phyloP scores from a whole-genome alignment of 331 rosid genomes.

The Stylosanthes scabra region DNA sequence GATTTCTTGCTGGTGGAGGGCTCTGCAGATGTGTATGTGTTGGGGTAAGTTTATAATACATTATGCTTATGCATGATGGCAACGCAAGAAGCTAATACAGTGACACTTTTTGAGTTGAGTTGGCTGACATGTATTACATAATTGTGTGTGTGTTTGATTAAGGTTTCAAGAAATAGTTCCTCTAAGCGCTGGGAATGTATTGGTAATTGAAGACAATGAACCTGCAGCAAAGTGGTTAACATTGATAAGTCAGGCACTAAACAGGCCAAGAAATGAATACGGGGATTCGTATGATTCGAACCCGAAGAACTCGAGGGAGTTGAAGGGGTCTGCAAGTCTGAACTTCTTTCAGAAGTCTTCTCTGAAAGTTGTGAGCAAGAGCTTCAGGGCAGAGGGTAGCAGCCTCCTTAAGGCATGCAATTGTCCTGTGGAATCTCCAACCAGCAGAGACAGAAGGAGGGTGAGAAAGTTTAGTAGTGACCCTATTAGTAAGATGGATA shows the following conservation, averaged over 20 bases:
- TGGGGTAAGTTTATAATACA: slow-evolving; percentile 63
- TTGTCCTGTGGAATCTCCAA: slow-evolving; percentile 65
- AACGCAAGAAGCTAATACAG: not conserved
- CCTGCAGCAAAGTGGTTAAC: slow-evolving; percentile 92
- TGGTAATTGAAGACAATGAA: slow-evolving; percentile 92
- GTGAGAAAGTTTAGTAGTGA: slow-evolving; percentile 58
- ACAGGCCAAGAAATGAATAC: slow-evolving; percentile 54
- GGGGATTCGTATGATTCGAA: slow-evolving; percentile 40
- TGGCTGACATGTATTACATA: slow-evolving; percentile 1
- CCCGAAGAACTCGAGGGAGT: slow-evolving; percentile 47
- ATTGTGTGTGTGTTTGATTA: slow-evolving; percentile 6
- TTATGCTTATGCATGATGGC: slow-evolving; percentile 1
- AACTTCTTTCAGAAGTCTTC: slow-evolving; percentile 81
- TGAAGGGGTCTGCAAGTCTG: slow-evolving; percentile 50
- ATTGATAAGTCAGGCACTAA: slow-evolving; percentile 78
- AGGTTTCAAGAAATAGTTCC: slow-evolving; percentile 99
- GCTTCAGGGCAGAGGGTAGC: slow-evolving; percentile 62
- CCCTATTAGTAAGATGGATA: slow-evolving; percentile 40
- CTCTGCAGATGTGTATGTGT: slow-evolving; percentile 76
- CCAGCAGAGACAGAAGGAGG: slow-evolving; percentile 55
- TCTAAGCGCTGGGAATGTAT: slow-evolving; percentile 85
- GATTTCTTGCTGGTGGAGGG: slow-evolving; percentile 88
- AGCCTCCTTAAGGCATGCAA: slow-evolving; percentile 78
- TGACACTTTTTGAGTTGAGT: slow-evolving; percentile 1
- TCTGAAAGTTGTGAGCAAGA: slow-evolving; percentile 68